Conservation (phyloP, 78 protist genomes). For the Guillardia theta region DNA sequence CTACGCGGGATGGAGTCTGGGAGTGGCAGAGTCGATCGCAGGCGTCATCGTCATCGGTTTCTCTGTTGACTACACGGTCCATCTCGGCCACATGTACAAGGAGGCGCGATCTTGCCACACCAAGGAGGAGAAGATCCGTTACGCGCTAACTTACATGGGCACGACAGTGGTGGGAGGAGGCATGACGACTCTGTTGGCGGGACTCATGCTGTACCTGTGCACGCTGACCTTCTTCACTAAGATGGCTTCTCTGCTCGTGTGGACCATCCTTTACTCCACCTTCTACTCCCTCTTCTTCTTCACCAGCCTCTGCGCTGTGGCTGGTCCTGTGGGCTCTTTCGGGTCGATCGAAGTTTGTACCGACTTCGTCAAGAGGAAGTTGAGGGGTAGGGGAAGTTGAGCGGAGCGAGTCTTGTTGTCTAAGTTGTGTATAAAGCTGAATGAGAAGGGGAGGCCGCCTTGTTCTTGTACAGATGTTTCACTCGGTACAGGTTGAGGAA, state of each 20-base stretch:
- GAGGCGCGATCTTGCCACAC: not conserved
- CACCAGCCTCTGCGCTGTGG: not conserved
- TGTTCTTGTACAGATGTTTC: too few relatives aligned
- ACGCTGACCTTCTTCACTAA: slow-evolving; percentile 45
- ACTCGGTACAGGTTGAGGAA: too few relatives aligned
- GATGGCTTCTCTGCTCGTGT: slow-evolving; percentile 30
- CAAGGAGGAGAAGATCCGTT: not conserved
- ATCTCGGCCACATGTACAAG: slow-evolving; percentile 30
- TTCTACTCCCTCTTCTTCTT: slow-evolving; percentile 41
- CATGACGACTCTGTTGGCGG: slow-evolving; percentile 3
- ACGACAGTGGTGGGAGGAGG: slow-evolving; percentile 48
- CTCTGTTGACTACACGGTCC: slow-evolving; percentile 44
- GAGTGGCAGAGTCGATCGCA: slow-evolving; percentile 40
- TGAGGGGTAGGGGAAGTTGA: too few relatives aligned
- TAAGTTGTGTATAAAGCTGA: too few relatives aligned
- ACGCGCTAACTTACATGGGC: slow-evolving; percentile 40
- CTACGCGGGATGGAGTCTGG: slow-evolving; percentile 13
- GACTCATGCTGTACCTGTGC: not conserved
- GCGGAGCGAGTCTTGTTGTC: too few relatives aligned
- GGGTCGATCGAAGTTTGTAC: too few relatives aligned
- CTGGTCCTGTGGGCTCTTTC: not conserved
- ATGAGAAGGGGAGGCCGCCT: too few relatives aligned
- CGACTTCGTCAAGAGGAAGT: too few relatives aligned
- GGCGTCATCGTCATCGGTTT: not conserved
- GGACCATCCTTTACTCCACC: not conserved